Percentiles rank a stretch among this genome's conserved stretches.
Evolutionary conservation across 176 grass and related monocot genomes (phyloP).

Genomic region (Avena sativa): DNA sequence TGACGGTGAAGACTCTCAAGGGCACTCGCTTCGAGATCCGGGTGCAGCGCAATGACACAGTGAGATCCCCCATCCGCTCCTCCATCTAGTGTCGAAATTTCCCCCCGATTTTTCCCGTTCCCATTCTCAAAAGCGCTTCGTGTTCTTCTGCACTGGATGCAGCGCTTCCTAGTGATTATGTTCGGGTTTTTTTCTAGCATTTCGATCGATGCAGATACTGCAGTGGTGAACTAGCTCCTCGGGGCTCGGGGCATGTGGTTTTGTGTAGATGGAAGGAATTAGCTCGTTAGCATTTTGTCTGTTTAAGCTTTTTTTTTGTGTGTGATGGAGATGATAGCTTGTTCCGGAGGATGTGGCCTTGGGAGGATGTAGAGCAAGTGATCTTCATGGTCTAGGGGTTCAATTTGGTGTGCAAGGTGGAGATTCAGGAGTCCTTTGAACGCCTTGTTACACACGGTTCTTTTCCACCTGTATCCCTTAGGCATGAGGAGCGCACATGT

Average conservation of each 20-base stretch:
- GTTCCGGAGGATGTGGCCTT: not conserved
- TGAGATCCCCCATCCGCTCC: slow-evolving; percentile 43
- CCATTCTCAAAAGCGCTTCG: not conserved
- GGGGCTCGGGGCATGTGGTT: not conserved
- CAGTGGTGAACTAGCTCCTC: not conserved
- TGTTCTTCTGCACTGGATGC: not conserved
- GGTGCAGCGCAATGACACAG: slow-evolving; percentile 76
- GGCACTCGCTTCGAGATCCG: slow-evolving; percentile 89
- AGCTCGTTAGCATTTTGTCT: not conserved
- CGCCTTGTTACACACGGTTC: not conserved
- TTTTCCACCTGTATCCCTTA: not conserved
- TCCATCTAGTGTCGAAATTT: not conserved
- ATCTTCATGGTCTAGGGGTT: not conserved
- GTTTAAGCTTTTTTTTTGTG: not conserved
- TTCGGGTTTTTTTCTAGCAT: not conserved
- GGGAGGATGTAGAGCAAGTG: not conserved
- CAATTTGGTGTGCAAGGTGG: not conserved
- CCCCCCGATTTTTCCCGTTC: not conserved
- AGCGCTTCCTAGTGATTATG: not conserved
- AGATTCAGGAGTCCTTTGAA: not conserved
- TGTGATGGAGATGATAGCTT: not conserved
- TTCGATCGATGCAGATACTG: slow-evolving; percentile 16
- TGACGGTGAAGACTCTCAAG: slow-evolving; percentile 93
- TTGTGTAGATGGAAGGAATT: not conserved
- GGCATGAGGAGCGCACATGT: not conserved